These are phyloP conservation scores for Cordyceps fumosorosea DNA, from an alignment of 2,329 filamentous ascomycete genomes.

Conservation along the genomic window DNA sequence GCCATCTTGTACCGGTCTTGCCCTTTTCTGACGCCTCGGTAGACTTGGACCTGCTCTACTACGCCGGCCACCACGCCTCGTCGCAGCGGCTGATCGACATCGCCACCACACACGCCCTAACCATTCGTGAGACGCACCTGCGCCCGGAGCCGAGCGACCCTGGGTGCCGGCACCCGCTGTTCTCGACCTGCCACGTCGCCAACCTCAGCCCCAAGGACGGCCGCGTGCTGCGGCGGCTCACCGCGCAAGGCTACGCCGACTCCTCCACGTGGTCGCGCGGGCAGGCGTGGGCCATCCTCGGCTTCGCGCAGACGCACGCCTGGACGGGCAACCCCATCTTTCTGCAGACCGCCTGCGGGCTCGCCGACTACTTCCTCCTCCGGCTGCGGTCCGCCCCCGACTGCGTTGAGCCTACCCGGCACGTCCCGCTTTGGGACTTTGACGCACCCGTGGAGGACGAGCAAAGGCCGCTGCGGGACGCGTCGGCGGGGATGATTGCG, in stretches of 20 bases:
- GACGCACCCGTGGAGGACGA: conserved; percentile 38
- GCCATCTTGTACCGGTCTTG: no score
- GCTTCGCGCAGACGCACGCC: conserved; percentile 40
- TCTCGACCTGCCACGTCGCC: conserved; percentile 35
- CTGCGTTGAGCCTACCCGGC: conserved; percentile 19
- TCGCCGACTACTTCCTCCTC: conserved; percentile 41
- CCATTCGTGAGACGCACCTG: conserved; percentile 32
- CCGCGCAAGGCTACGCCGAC: conserved; percentile 39
- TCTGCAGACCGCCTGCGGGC: conserved; percentile 34
- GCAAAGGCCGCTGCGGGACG: conserved; percentile 25
- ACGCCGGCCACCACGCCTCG: conserved; percentile 28
- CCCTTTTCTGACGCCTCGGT: not conserved
- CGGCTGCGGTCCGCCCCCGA: conserved; percentile 26
- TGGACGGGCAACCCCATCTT: conserved; percentile 39
- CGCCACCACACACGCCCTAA: conserved; percentile 33
- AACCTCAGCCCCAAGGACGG: conserved; percentile 38
- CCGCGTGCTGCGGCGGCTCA: conserved; percentile 31
- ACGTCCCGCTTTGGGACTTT: conserved; percentile 27
- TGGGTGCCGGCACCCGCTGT: conserved; percentile 14
- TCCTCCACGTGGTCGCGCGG: conserved; percentile 43
- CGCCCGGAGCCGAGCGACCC: conserved; percentile 22
- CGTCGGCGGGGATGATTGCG: conserved; percentile 33
- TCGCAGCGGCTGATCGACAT: conserved; percentile 25
- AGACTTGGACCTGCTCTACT: conserved; percentile 32
- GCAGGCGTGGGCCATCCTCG: conserved; percentile 43